Evolutionary conservation across 2,329 filamentous ascomycete genomes (phyloP), one percentile per base, ranked within the genome.

Genomic region (Diaporthe batatas): DNA sequence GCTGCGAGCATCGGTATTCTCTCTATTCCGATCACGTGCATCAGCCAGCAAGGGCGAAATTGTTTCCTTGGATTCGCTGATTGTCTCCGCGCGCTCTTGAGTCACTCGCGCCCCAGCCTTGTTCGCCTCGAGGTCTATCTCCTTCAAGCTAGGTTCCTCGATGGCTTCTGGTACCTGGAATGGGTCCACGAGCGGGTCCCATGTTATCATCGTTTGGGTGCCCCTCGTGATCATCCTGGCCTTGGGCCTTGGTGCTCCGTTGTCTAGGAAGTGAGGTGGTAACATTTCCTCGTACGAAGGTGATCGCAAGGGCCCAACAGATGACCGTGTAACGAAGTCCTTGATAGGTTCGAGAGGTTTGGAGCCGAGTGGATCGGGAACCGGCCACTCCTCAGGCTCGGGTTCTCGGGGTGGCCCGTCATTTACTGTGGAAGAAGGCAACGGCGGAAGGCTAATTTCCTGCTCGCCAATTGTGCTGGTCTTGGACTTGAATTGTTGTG

Each of bases 61-160:
- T 1, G 47, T 39, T 14, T 53, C 32, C 47, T n/a, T n/a, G 5
- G 11, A 7, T 23, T 53, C 32, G 12, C 44, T 21, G 1, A 36
- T 3, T 8, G 1, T 18, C 16, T 2, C 32, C 7, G 11, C 44
- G 2, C 36, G 47, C 14, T 36, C 47, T 53, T 23, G 2, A 4
- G 4, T 44, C 6, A 3, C n/a, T 39, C 62, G 3, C 5, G 18
- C 14, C 16, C 4, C 14, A 14, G 4, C 44, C 6, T 29, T 67
- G 47, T 67, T 53, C 14, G 47, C 62, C 12, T 67, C 62, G 8
- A 53, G 47, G n/a, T 67, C 62, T 67, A 53, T 6, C 14, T 67
- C 62, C 2, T 21, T 21, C 3, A n/a, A 11, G 3, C 1, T 7
- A 1, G 32, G 29, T 0, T 39, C 21, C n/a, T 67, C 62, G 11